These are phyloP conservation scores for Corylus americana DNA, from an alignment of 306 rosid genomes.

Conservation along the genomic window DNA sequence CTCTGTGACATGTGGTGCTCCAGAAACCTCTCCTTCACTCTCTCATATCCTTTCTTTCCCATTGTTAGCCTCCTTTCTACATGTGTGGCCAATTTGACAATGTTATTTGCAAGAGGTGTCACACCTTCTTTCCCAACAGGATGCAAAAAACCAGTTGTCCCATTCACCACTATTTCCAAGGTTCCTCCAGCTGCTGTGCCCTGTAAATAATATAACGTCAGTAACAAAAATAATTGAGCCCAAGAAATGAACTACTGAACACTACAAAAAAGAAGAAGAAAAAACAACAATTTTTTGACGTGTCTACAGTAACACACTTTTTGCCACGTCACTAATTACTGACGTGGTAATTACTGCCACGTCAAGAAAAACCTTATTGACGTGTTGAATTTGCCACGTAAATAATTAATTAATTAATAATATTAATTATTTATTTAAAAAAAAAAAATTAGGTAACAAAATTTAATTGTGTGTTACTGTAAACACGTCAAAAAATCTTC, in stretches of 20 bases:
- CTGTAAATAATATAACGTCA: conserved; percentile 28
- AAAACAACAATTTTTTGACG: too few species aligned
- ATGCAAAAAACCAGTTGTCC: conserved; percentile 79
- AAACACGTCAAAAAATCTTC: too few species aligned
- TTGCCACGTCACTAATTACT: too few species aligned
- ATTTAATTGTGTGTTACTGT: too few species aligned
- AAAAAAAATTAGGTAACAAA: too few species aligned
- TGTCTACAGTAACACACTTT: too few species aligned
- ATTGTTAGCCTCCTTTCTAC: conserved; percentile 87
- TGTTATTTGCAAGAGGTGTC: conserved; percentile 65
- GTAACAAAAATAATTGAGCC: background rate
- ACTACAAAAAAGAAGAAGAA: too few species aligned
- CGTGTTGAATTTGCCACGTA: too few species aligned
- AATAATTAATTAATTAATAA: too few species aligned
- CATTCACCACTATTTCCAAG: conserved; percentile 84
- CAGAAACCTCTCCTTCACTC: conserved; percentile 78
- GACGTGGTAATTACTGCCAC: too few species aligned
- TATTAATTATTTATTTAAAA: too few species aligned
- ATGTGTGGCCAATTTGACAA: conserved; percentile 76
- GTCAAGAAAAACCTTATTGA: too few species aligned
- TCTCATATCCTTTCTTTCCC: conserved; percentile 78
- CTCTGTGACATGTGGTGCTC: conserved; percentile 83
- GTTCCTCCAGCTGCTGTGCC: conserved; percentile 97
- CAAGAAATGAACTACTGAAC: background rate
- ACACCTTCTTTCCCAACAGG: conserved; percentile 77